Evolutionary conservation across 371 early-diverging fungal genomes (phyloP), one percentile per base, ranked within the genome.

Genomic region (Mucor plumbeus): DNA sequence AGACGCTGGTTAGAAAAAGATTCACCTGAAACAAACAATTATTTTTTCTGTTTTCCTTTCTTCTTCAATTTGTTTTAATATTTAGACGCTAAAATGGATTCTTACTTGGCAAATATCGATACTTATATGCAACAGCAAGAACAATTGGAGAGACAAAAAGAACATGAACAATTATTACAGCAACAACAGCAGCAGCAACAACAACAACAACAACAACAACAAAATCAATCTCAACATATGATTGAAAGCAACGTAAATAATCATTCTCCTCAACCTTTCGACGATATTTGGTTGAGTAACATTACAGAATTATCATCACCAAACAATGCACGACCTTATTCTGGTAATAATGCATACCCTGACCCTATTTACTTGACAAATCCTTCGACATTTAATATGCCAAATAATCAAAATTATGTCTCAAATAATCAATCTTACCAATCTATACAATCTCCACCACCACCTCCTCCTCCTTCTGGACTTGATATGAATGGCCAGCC

Each of bases 51-150:
- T 4, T 53, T 35, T 60, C 33, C 14, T 33, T 60, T 34, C 34
- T 34, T 44, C 4, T 36, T 61, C 26, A 26, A 26, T 48, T 13
- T 48, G n/a, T 36, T 36, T 61, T 35, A n/a, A 35, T 13, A 19
- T 21, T 48, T 61, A 15, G 9, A 47, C 19, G 14, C 56, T 47
- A 43, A 33, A 36, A 70, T 65, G 70, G 61, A 70, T 13, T 70
- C 70, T 1, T 70, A 70, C 61, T 33, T 70, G 21, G 35, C 70
- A 1, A 70, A 65, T 26, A 70, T 70, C 11, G 70, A 65, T 21
- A 59, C 61, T 15, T 70, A 65, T 39, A 60, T 65, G 48, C 61
- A 70, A 11, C 65, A 69, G n/a, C 63, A 62, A 21, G 48, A 65
- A 15, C 61, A 61, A 21, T 19, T 54, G 5, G 50, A 70, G n/a